A percentile compares a stretch with the other conserved stretches of the same genome.
Evolutionary conservation across 305 asterid genomes (phyloP).

Genomic region (Euphrasia arctica): DNA sequence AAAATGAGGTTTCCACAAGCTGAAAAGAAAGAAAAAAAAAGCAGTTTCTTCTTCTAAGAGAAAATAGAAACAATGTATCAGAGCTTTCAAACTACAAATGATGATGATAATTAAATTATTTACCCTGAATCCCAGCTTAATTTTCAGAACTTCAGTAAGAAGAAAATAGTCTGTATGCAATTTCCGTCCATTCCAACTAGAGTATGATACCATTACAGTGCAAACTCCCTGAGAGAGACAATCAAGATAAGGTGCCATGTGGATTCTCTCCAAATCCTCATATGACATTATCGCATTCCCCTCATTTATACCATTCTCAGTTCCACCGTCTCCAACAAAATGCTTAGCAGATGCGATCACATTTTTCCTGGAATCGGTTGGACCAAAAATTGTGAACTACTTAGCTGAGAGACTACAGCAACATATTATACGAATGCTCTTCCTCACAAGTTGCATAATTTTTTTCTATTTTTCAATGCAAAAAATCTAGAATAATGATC

Average conservation of each 20-base stretch:
- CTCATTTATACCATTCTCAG: conserved; percentile 49
- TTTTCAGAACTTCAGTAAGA: conserved; percentile 75
- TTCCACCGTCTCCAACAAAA: conserved; percentile 60
- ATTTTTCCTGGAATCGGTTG: conserved; percentile 39
- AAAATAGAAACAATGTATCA: no score
- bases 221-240: conserved; percentile 87
- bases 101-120: conserved; percentile 18
- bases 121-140: conserved; percentile 91
- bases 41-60: neutral
- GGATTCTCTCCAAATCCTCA: conserved; percentile 74
- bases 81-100: no score
- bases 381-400: conserved; percentile 1
- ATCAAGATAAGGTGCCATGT: conserved; percentile 81
- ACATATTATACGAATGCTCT: no score
- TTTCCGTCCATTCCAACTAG: conserved; percentile 73
- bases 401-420: no score
- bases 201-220: conserved; percentile 89
- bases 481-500: no score
- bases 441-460: no score
- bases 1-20: no score
- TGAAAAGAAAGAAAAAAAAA: no score
- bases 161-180: conserved; percentile 65
- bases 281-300: conserved; percentile 44
- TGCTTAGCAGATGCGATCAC: conserved; percentile 59
- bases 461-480: no score